Base-by-base conservation (phyloP, 305 asterid species). In the Caryopteris hybrid region DNA sequence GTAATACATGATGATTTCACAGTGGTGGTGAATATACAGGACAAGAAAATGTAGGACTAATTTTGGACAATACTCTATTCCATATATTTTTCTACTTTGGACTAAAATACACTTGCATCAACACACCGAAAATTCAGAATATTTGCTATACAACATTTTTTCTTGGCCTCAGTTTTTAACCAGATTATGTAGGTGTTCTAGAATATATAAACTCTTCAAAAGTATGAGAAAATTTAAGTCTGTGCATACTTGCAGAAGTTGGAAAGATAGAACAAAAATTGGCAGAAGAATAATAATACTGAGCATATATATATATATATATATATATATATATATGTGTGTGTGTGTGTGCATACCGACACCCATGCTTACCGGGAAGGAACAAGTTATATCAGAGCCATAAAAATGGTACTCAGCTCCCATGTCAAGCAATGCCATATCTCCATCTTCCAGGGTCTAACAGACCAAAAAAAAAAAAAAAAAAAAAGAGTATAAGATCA, bases 321-420 rank as follows among this genome's bases (percentile, higher is more conserved):
- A n/a, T n/a, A n/a, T n/a, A n/a, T n/a, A n/a, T n/a, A n/a, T n/a
- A n/a, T n/a, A n/a, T n/a, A n/a, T n/a, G n/a, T n/a, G n/a, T n/a
- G n/a, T 14, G 62, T 36, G 38, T 4, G 6, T 43, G 8, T 58
- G 17, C 36, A 21, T 56, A 69, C 31, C 64, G 22, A 57, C 57
- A 56, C 6, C 33, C 46, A 71, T 62, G 74, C 95, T 78, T 78
- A 93, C 99, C 55, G 97, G 99, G 77, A 85, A 94, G 58, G 99
- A 91, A 72, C 97, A 91, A 52, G 99, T 94, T 69, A 94, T 94
- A 78, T 94, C 99, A 69, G 97, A 87, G 81, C 97, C 97, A 82
- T 94, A 94, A 82, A 83, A 94, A 80, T 91, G 91, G 78, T 80
- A 88, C 72, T 94, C 99, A 55, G 97, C 97, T 83, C 99, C 99